phyloP scores from a whole-genome alignment of 2,329 filamentous ascomycete species.

The Hymenoscyphus infarciens region DNA sequence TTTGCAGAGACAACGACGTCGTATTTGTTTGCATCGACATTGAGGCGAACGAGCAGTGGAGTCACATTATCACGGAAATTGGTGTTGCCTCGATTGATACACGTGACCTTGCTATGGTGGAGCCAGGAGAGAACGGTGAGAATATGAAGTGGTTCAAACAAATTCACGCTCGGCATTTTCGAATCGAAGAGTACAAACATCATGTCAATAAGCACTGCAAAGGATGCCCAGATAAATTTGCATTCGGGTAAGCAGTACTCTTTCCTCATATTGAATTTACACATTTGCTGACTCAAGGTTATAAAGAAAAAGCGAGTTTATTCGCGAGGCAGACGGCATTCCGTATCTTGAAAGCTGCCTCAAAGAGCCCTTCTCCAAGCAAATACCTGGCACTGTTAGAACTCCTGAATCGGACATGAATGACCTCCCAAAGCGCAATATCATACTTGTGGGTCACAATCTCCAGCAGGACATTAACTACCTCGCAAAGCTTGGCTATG shows the following conservation, averaged over 20 bases:
- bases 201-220: slow-evolving; percentile 67
- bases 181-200: slow-evolving; percentile 63
- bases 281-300: background rate
- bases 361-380: slow-evolving; percentile 48
- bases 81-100: slow-evolving; percentile 82
- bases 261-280: background rate
- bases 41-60: slow-evolving; percentile 71
- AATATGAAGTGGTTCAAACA: slow-evolving; percentile 57
- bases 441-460: slow-evolving; percentile 80
- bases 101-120: slow-evolving; percentile 44
- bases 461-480: slow-evolving; percentile 64
- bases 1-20: slow-evolving; percentile 49
- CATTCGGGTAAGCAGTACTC: slow-evolving; percentile 61
- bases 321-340: slow-evolving; percentile 44
- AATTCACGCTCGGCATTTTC: slow-evolving; percentile 71
- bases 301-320: slow-evolving; percentile 50
- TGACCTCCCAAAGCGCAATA: slow-evolving; percentile 42
- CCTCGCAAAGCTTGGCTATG: slow-evolving; percentile 61
- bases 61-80: slow-evolving; percentile 73
- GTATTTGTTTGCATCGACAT: slow-evolving; percentile 79
- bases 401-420: slow-evolving; percentile 5
- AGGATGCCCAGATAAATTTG: slow-evolving; percentile 71
- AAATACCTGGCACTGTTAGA: background rate
- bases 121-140: slow-evolving; percentile 58
- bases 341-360: slow-evolving; percentile 52